Base-by-base conservation (phyloP, 2,329 filamentous ascomycete species). In the Stagonosporopsis cucurbitacearum region DNA sequence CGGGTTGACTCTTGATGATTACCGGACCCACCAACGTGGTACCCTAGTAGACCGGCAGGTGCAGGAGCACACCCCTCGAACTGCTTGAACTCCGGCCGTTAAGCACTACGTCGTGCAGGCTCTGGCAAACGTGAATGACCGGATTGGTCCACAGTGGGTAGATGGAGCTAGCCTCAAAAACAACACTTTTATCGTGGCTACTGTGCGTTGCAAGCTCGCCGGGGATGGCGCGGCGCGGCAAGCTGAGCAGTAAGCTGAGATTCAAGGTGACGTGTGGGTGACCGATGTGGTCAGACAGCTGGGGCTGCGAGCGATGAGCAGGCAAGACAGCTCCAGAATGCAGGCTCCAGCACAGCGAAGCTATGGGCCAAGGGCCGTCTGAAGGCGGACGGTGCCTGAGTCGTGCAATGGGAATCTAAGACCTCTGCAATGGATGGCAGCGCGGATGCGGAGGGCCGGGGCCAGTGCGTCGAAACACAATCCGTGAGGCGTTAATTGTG, bases 391-490 rank as follows among this genome's bases (percentile, higher is more conserved):
- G 56, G 64, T 63, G 54, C 56, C 60, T 68, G 64, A 62, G 60
- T 54, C 49, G 62, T 60, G 55, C 57, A 51, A 60, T 54, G 64
- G 61, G 63, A 58, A 51, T 63, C 61, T 68, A 60, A 71, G 68
- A 73, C 66, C 50, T 66, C 58, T 63, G 68, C 64, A 68, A 68
- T 67, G 57, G 62, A 53, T 66, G 54, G 64, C 54, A 59, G 59
- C 60, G 70, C 68, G 69, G 66, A 67, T 66, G 67, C 61, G 63
- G 68, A 71, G 63, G 59, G 53, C 49, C 58, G 46, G 63, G 72
- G 70, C 68, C 72, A 72, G 64, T 67, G 73, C 72, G 61, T 65
- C 68, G 66, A 75, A 61, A 74, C 73, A 72, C 62, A 62, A 69
- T 67, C 61, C 63, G 67, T 58, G 65, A 65, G 67, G 67, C 62